phyloP scores from a whole-genome alignment of 148 eudicot species.

The Camellia granthamiana region DNA sequence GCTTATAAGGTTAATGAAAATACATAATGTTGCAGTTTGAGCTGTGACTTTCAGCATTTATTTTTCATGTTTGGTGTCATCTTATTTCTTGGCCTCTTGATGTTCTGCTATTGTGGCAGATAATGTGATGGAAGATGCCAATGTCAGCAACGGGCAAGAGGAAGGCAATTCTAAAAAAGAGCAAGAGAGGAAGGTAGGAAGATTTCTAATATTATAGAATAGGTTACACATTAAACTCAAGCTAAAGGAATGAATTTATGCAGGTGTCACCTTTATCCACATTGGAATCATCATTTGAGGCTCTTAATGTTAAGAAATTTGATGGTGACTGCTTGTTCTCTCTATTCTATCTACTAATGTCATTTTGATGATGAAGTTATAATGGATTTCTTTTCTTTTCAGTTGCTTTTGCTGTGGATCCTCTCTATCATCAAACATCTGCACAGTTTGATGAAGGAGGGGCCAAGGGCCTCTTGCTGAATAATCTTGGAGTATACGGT shows the following conservation, averaged over 20 bases:
- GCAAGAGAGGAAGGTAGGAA: conserved; percentile 35
- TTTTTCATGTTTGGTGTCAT: too few species aligned
- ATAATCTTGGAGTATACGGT: too few species aligned
- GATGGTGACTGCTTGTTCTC: conserved; percentile 49
- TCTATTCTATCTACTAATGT: conserved; percentile 5
- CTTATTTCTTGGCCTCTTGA: neutral
- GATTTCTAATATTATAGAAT: neutral
- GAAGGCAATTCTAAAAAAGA: too few species aligned
- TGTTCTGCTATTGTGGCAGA: conserved; percentile 20
- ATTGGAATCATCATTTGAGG: conserved; percentile 81
- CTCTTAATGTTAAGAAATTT: conserved; percentile 85
- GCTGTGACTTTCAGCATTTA: too few species aligned
- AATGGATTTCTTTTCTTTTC: too few species aligned
- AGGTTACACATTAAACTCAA: neutral
- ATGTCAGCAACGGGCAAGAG: conserved; percentile 6
- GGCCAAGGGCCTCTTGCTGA: too few species aligned
- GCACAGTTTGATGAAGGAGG: too few species aligned
- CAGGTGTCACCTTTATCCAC: conserved; percentile 89
- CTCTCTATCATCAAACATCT: too few species aligned
- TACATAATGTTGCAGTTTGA: too few species aligned
- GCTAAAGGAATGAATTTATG: conserved; percentile 20
- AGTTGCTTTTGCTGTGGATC: too few species aligned
- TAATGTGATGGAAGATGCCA: conserved; percentile 25
- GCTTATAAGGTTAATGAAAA: too few species aligned
- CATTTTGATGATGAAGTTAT: neutral